A percentile compares a stretch with the other conserved stretches of the same genome.
Conservation (phyloP, 1,284 basidiomycete species). For the Phlebopus sp. region DNA sequence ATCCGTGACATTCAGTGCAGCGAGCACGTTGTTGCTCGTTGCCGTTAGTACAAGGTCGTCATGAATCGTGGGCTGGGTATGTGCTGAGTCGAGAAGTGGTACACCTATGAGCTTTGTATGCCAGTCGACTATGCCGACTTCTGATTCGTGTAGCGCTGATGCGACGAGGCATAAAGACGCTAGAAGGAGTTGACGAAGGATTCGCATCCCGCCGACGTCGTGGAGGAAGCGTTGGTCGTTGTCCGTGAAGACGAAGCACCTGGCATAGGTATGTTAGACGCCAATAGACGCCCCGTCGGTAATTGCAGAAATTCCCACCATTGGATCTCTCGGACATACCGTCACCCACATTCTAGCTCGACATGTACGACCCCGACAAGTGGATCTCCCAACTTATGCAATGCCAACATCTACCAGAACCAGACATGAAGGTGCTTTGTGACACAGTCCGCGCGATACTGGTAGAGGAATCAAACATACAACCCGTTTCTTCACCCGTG, state of each 20-base stretch:
- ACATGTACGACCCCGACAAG: constrained; percentile 55
- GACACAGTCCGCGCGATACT: constrained; percentile 81
- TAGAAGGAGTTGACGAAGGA: constrained; percentile 15
- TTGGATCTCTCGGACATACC: neutral
- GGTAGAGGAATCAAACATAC: constrained; percentile 94
- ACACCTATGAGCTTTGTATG: constrained; percentile 73
- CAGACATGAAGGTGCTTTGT: constrained; percentile 90
- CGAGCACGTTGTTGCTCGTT: constrained; percentile 78
- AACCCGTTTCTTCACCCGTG: constrained; percentile 87
- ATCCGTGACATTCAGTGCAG: constrained; percentile 67
- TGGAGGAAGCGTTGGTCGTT: constrained; percentile 1
- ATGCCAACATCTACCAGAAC: constrained; percentile 87
- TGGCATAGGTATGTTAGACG: neutral
- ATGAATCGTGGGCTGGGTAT: constrained; percentile 59
- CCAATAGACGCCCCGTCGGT: neutral
- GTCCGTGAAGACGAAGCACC: neutral
- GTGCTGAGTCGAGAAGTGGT: constrained; percentile 48
- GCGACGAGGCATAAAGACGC: constrained; percentile 13
- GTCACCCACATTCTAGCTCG: too few relatives aligned
- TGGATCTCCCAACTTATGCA: constrained; percentile 80
- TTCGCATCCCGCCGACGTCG: constrained; percentile 17
- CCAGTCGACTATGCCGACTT: constrained; percentile 87
- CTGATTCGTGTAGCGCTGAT: constrained; percentile 61
- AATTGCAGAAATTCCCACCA: neutral
- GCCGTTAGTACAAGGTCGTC: constrained; percentile 60